phyloP scores from a whole-genome alignment of 176 grass and related monocot species.

The Oryza brachyantha region DNA sequence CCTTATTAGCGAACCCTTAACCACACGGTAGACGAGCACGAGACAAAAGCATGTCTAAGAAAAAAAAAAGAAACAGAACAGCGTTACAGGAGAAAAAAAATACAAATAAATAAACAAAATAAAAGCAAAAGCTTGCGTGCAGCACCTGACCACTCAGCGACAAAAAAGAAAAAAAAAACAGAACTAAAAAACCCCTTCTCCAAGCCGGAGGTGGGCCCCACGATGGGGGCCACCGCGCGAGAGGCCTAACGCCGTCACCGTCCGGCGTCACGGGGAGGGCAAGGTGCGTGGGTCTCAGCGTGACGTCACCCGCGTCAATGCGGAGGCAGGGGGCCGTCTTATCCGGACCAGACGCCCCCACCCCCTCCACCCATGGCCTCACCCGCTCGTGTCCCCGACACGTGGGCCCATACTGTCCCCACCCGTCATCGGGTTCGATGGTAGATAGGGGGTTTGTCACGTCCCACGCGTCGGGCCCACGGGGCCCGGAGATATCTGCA shows the following conservation, averaged over 20 bases:
- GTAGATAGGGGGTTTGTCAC: too few relatives aligned
- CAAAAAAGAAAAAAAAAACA: too few relatives aligned
- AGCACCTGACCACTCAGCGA: background rate
- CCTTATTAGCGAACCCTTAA: too few relatives aligned
- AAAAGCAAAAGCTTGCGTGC: background rate
- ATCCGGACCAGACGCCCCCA: background rate
- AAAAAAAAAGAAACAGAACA: background rate
- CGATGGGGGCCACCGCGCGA: background rate
- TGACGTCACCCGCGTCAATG: conserved; percentile 10
- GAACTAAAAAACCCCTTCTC: background rate
- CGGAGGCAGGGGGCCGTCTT: conserved; percentile 8
- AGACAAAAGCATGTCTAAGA: background rate
- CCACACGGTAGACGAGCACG: too few relatives aligned
- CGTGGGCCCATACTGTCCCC: accelerated
- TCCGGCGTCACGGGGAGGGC: background rate
- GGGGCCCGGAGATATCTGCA: conserved; percentile 6
- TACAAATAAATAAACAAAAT: background rate
- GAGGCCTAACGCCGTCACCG: background rate
- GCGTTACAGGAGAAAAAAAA: background rate
- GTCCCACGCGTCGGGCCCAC: background rate
- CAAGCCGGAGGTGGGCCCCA: background rate
- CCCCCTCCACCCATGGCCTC: background rate
- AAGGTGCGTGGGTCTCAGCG: background rate
- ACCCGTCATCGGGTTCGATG: background rate
- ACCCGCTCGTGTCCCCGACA: accelerated